Conservation (phyloP, 2,329 filamentous ascomycete genomes). For the Fusarium dlaminii region DNA sequence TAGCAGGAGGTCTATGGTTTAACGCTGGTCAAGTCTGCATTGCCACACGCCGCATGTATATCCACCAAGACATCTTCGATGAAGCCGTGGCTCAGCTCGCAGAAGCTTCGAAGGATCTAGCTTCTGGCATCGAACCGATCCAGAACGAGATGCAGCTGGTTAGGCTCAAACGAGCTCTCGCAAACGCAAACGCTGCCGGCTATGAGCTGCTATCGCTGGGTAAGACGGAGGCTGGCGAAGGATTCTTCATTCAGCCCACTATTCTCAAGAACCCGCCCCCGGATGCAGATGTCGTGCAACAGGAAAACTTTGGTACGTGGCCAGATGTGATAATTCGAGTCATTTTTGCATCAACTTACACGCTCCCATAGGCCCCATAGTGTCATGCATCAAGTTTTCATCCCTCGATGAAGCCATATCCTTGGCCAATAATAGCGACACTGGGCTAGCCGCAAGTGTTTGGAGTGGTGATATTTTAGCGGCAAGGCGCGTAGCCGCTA, state of each 20-base stretch:
- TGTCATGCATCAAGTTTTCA: not conserved
- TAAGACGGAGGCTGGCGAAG: not conserved
- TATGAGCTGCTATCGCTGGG: not conserved
- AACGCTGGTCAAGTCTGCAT: not conserved
- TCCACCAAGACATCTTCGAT: not conserved
- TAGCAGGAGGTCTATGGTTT: not conserved
- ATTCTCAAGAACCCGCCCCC: not conserved
- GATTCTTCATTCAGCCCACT: not conserved
- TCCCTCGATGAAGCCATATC: not conserved
- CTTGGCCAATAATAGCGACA: not conserved
- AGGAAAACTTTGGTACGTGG: slow-evolving; percentile 9
- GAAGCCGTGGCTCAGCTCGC: not conserved
- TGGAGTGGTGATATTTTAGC: not conserved
- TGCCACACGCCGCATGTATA: not conserved
- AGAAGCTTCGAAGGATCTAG: not conserved
- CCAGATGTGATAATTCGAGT: not conserved
- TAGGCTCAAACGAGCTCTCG: not conserved
- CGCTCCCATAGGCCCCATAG: not conserved
- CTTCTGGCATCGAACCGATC: not conserved
- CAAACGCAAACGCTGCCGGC: not conserved
- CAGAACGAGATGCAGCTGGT: not conserved
- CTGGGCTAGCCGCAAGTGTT: not conserved
- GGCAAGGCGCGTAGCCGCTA: not conserved
- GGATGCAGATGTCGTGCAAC: not conserved
- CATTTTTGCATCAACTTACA: not conserved